Conservation (phyloP, 306 rosid genomes). For the Cicer arietinum region DNA sequence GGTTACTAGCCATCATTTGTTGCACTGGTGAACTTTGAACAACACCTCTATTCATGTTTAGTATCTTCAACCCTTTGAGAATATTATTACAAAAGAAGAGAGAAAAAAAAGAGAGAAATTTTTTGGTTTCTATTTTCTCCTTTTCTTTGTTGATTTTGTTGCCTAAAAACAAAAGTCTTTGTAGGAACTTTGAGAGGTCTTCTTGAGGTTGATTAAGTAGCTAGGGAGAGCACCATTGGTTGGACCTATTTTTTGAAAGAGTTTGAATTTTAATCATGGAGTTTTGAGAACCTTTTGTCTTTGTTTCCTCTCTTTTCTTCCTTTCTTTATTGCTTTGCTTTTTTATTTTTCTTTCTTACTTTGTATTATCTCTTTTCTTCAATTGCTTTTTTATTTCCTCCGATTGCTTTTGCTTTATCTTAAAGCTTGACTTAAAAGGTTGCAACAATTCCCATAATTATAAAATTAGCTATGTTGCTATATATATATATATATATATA, state of each 20-base stretch:
- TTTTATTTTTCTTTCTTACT: constrained; percentile 48
- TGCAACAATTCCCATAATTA: no score
- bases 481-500: no score
- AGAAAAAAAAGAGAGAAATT: neutral
- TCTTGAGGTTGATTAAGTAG: constrained; percentile 62
- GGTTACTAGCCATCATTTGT: constrained; percentile 91
- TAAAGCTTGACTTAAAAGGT: constrained; percentile 91
- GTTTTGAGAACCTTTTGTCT: constrained; percentile 64
- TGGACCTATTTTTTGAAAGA: constrained; percentile 57
- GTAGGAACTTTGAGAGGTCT: constrained; percentile 69
- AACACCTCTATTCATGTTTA: constrained; percentile 80
- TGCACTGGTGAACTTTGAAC: constrained; percentile 90
- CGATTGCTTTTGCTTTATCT: constrained; percentile 79
- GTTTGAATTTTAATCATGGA: constrained; percentile 77
- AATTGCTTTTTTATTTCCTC: constrained; percentile 53
- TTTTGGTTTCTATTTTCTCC: constrained; percentile 29
- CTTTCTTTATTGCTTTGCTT: constrained; percentile 55
- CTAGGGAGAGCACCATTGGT: constrained; percentile 41
- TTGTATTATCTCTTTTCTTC: constrained; percentile 53
- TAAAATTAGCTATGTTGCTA: no score
- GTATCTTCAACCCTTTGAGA: constrained; percentile 3
- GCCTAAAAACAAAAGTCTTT: constrained; percentile 49
- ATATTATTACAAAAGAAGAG: neutral
- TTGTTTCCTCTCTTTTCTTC: constrained; percentile 51
- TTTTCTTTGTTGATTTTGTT: constrained; percentile 44